Evolutionary conservation across 2,329 filamentous ascomycete genomes (phyloP).

Genomic region (Pseudogymnoascus sp.): DNA sequence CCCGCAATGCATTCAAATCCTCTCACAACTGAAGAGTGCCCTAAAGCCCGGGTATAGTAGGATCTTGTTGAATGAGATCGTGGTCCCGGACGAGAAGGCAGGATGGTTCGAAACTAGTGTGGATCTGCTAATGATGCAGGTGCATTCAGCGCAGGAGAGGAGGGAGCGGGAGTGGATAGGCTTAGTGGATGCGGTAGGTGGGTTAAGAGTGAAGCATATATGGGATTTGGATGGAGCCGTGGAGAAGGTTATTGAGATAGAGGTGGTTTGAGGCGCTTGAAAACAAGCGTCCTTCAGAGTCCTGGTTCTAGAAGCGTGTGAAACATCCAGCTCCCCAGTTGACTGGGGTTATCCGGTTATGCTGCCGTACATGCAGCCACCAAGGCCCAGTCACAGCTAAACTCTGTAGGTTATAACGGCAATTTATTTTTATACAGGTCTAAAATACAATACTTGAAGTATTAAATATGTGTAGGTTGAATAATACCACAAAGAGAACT

Average conservation of each 20-base stretch:
- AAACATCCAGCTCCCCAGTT: background rate
- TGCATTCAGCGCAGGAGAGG: constrained; percentile 6
- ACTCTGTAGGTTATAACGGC: background rate
- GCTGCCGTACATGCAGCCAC: background rate
- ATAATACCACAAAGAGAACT: background rate
- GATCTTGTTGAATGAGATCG: constrained; percentile 16
- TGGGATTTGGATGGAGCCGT: constrained; percentile 6
- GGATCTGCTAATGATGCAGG: constrained; percentile 8
- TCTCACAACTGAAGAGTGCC: constrained; percentile 19
- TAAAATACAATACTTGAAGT: background rate
- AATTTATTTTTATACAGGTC: background rate
- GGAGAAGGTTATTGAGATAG: constrained; percentile 10
- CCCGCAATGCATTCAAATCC: constrained; percentile 25
- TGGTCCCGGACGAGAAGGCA: constrained; percentile 13
- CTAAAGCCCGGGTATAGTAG: constrained; percentile 23
- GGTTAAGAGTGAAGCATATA: constrained; percentile 5
- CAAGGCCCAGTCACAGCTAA: background rate
- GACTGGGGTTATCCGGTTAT: background rate
- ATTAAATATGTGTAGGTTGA: background rate
- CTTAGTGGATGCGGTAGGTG: constrained; percentile 3
- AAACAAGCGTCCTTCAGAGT: background rate
- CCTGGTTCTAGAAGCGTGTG: background rate
- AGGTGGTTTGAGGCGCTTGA: background rate
- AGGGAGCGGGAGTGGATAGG: constrained; percentile 3
- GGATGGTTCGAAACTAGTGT: constrained; percentile 5